Evolutionary conservation across 1,284 basidiomycete species (phyloP).

Genomic region (Trametes sp.): DNA sequence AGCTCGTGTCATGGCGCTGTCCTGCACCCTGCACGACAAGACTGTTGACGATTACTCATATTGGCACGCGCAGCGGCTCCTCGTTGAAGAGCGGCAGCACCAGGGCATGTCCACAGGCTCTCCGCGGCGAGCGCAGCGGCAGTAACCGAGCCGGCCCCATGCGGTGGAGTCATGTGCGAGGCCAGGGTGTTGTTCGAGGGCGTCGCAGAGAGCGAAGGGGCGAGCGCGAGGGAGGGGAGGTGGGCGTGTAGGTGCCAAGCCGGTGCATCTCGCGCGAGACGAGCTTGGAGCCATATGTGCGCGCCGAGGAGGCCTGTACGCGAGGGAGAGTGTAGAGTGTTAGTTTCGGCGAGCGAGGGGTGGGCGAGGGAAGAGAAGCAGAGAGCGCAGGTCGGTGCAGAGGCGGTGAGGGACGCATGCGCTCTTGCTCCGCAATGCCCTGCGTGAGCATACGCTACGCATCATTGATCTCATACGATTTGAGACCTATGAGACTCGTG

Average conservation of each 20-base stretch:
- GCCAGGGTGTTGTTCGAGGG: conserved; percentile 44
- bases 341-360: conserved; percentile 6
- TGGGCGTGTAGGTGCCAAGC: conserved; percentile 65
- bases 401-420: not conserved
- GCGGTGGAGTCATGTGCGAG: conserved; percentile 21
- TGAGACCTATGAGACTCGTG: too few species aligned
- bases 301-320: conserved; percentile 55
- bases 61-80: conserved; percentile 85
- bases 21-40: too few species aligned
- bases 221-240: conserved; percentile 50
- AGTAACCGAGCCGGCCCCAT: conserved; percentile 9
- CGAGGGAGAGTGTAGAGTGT: conserved; percentile 8
- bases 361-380: conserved; percentile 19
- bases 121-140: conserved; percentile 47
- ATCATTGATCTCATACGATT: not conserved
- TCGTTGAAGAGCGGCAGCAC: conserved; percentile 93
- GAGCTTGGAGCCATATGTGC: conserved; percentile 76
- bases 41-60: conserved; percentile 66
- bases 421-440: conserved; percentile 6
- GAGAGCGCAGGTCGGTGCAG: not conserved
- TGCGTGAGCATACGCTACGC: not conserved
- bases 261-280: conserved; percentile 83
- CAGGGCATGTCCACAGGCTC: conserved; percentile 83
- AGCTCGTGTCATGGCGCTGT: too few species aligned
- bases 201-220: conserved; percentile 46